Conservation (phyloP, 2,329 filamentous ascomycete genomes). For the Talaromyces verruculosus region DNA sequence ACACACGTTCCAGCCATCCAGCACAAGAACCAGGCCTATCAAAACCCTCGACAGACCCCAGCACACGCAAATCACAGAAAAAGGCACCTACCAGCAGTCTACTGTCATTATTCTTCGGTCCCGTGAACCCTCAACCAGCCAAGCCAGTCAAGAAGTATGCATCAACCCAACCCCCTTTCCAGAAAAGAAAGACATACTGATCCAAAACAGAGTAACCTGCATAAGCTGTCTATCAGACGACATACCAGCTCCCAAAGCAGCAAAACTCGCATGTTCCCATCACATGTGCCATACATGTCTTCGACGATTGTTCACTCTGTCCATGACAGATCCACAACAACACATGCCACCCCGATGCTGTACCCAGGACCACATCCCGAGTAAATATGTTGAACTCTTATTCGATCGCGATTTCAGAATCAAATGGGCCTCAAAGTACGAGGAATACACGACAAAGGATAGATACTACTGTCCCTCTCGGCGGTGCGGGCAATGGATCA, state of each 20-base stretch:
- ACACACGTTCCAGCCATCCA: not conserved
- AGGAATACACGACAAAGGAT: slow-evolving; percentile 71
- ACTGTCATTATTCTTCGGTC: slow-evolving; percentile 6
- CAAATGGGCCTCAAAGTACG: slow-evolving; percentile 76
- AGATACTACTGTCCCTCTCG: slow-evolving; percentile 74
- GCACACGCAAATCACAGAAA: not conserved
- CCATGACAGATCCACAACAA: slow-evolving; percentile 68
- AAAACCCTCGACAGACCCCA: not conserved
- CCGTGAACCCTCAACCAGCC: not conserved
- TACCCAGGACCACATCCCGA: slow-evolving; percentile 67
- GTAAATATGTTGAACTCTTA: slow-evolving; percentile 72
- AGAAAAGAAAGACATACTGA: no score
- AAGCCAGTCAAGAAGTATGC: slow-evolving; percentile 4
- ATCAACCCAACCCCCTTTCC: not conserved
- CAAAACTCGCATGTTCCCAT: slow-evolving; percentile 74
- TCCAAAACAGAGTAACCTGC: slow-evolving; percentile 71
- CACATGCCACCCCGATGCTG: slow-evolving; percentile 88
- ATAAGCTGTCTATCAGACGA: slow-evolving; percentile 69
- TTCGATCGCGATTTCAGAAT: slow-evolving; percentile 74
- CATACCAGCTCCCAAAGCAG: slow-evolving; percentile 61
- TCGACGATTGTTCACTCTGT: slow-evolving; percentile 70
- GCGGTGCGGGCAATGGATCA: slow-evolving; percentile 77
- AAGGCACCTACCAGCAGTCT: not conserved
- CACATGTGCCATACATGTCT: slow-evolving; percentile 78
- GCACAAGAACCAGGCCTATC: not conserved